These are phyloP conservation scores for Pythium coloratum DNA, from an alignment of 352 stramenopile species.

Conservation along the genomic window DNA sequence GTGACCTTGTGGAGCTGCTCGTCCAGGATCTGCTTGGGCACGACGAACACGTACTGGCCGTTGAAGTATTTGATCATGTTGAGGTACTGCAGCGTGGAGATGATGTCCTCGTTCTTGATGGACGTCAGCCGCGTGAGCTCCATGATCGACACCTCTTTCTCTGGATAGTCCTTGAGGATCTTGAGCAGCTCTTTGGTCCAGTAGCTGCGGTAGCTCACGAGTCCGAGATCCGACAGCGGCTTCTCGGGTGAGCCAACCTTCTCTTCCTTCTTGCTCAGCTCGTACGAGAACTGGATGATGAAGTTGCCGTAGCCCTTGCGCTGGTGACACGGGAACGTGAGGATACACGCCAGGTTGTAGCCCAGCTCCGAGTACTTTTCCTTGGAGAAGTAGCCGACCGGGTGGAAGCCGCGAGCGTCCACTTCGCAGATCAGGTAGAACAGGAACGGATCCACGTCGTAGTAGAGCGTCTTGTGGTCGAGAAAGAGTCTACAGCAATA, in stretches of 20 bases:
- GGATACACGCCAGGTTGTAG: conserved; percentile 99
- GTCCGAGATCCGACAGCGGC: conserved; percentile 97
- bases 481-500: conserved; percentile 88
- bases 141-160: conserved; percentile 92
- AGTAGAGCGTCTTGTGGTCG: conserved; percentile 99
- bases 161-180: conserved; percentile 82
- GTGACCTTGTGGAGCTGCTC: conserved; percentile 76
- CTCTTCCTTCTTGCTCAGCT: conserved; percentile 98
- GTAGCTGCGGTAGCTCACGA: conserved; percentile 98
- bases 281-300: conserved; percentile 99
- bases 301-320: conserved; percentile 99
- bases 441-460: conserved; percentile 99
- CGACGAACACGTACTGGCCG: conserved; percentile 97
- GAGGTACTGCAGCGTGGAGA: conserved; percentile 96
- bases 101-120: conserved; percentile 98
- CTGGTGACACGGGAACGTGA: conserved; percentile 99
- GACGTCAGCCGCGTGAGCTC: conserved; percentile 92
- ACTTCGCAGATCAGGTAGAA: conserved; percentile 99
- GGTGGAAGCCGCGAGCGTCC: conserved; percentile 89
- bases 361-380: conserved; percentile 98
- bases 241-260: conserved; percentile 99
- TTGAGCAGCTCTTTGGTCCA: conserved; percentile 97
- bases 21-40: conserved; percentile 92
- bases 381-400: conserved; percentile 99
- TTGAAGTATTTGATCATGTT: conserved; percentile 99